These are phyloP conservation scores for Effrenium voratum DNA, from an alignment of 73 alveolate species.

Conservation along the genomic window DNA sequence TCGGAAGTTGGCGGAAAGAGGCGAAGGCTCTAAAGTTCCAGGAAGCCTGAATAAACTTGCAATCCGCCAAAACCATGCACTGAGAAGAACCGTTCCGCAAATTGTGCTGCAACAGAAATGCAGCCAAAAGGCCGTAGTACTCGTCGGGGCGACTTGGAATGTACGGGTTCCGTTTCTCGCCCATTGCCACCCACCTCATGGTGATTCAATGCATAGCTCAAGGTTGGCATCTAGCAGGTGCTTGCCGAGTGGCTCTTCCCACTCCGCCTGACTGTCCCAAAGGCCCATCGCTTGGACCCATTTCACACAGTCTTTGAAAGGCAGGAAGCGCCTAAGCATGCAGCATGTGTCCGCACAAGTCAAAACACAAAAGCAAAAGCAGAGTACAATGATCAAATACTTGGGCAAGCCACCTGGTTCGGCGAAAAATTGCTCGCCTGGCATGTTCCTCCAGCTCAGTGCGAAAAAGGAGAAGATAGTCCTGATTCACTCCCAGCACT, in stretches of 20 bases:
- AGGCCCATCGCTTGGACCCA: slow-evolving; percentile 94
- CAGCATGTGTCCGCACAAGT: too few species aligned
- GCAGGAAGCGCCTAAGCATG: slow-evolving; percentile 72
- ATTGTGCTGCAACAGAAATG: background rate
- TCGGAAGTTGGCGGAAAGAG: too few species aligned
- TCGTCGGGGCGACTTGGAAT: slow-evolving; percentile 93
- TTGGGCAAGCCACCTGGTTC: slow-evolving; percentile 8
- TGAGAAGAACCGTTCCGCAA: background rate
- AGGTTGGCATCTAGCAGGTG: too few species aligned
- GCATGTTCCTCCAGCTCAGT: slow-evolving; percentile 78
- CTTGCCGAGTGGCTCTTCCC: slow-evolving; percentile 74
- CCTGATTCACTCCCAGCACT: background rate
- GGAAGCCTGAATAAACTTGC: too few species aligned
- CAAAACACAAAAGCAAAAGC: too few species aligned
- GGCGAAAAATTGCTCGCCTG: slow-evolving; percentile 58
- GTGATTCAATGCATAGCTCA: too few species aligned
- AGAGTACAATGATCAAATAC: background rate
- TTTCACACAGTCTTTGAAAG: slow-evolving; percentile 86
- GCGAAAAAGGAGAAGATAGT: slow-evolving; percentile 88
- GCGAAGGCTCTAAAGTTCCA: too few species aligned
- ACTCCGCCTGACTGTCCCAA: slow-evolving; percentile 87
- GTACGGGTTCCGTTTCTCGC: slow-evolving; percentile 88
- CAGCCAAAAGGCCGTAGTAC: slow-evolving; percentile 56
- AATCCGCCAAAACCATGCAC: background rate
- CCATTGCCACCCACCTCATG: slow-evolving; percentile 90